Evolutionary conservation across 345 rosid genomes (phyloP), one percentile per base, ranked within the genome.

Genomic region (Pseudoturritis turrita): DNA sequence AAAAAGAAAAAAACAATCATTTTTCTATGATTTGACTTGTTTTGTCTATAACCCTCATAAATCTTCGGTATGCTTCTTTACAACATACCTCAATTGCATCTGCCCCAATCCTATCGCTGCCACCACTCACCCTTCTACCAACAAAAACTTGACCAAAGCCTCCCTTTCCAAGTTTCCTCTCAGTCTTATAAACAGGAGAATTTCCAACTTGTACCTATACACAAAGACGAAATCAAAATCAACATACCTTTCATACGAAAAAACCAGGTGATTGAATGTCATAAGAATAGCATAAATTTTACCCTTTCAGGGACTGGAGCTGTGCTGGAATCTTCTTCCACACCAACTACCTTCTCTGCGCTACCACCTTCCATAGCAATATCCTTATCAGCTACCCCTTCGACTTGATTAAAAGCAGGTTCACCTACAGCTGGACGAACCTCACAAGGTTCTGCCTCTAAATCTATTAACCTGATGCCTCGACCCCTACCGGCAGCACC

Each of bases 251-350:
- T 26, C 59, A 56, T 17, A 37, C 4, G 4, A 41, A 14, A 17
- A 49, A 62, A 35, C 4, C 15, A 1, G 2, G 21, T 35, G 40
- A 29, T 17, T 46, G 28, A 55, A 4, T 41, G 59, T 19, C 49
- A 75, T 3, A 26, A 59, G 41, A 67, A 61, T n/a, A 51, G 41
- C 18, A 37, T 65, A 19, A 49, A 23, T 23, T 54, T 7, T 87
- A 93, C 98, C 93, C 85, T 86, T 67, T 93, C 97, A 13, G 98
- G 98, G 63, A 93, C 96, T 12, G 98, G 97, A 58, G 93, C 86
- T 8, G 92, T 68, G 81, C 80, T 81, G 46, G 89, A 79, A 75
- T 93, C 98, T 79, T 93, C 98, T 80, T 90, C 98, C 12, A 65
- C 93, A 67, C 82, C 98, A 29, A 87, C 62, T 67, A 73, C 53